Conservation (phyloP, 305 asterid genomes). For the Withania somnifera region DNA sequence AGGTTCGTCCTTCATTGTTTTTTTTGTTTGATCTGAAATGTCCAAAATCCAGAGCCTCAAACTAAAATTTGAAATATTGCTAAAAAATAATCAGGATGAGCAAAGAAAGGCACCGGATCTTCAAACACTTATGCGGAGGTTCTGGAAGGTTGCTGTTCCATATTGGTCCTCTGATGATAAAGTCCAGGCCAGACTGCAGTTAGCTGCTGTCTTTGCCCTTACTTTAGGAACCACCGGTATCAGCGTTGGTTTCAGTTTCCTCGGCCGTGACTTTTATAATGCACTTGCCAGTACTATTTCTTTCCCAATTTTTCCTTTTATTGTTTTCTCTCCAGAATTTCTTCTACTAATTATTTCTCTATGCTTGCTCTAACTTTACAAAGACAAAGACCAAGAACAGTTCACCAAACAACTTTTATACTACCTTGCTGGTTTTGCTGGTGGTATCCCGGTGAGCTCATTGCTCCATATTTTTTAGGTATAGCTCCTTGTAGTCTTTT, state of each 20-base stretch:
- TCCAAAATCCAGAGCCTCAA: neutral
- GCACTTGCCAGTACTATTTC: conserved; percentile 73
- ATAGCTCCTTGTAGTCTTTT: conserved; percentile 19
- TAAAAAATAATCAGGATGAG: conserved; percentile 6
- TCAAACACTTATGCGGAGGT: conserved; percentile 42
- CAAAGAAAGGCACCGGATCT: conserved; percentile 38
- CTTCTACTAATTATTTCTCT: neutral
- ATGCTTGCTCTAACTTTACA: conserved; percentile 6
- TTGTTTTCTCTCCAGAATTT: neutral
- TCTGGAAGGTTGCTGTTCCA: conserved; percentile 86
- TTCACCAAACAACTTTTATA: conserved; percentile 69
- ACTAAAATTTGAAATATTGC: neutral
- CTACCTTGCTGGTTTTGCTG: conserved; percentile 72
- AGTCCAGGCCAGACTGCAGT: conserved; percentile 56
- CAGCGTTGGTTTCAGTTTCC: conserved; percentile 81
- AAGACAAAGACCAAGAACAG: conserved; percentile 90
- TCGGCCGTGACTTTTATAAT: conserved; percentile 86
- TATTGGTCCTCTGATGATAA: conserved; percentile 86
- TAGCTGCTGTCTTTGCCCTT: conserved; percentile 74
- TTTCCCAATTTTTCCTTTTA: neutral
- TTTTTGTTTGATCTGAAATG: neutral
- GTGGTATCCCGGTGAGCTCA: conserved; percentile 96
- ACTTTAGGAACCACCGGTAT: conserved; percentile 87
- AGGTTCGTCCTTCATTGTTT: neutral
- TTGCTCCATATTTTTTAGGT: conserved; percentile 61